Conservation (phyloP, 305 asterid species). For the Fraxinus floribunda region DNA sequence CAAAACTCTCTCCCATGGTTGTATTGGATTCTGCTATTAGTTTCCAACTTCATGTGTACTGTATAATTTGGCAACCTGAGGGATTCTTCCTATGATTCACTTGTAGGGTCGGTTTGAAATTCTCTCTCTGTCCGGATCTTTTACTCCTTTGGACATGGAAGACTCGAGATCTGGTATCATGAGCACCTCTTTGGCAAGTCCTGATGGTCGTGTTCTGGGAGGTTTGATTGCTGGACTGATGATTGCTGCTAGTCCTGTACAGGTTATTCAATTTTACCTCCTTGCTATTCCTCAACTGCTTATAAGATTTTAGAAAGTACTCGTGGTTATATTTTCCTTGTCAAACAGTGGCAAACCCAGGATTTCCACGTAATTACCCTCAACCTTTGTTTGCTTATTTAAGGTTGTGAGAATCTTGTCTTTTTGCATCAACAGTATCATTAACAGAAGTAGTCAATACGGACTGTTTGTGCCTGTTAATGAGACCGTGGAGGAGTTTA, state of each 20-base stretch:
- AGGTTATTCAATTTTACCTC: slow-evolving; percentile 16
- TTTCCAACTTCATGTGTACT: neutral
- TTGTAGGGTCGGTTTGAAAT: slow-evolving; percentile 76
- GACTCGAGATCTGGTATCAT: slow-evolving; percentile 63
- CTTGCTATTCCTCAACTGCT: neutral
- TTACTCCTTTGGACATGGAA: slow-evolving; percentile 56
- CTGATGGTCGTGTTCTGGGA: slow-evolving; percentile 84
- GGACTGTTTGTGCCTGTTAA: neutral
- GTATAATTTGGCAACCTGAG: neutral
- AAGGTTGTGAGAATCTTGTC: neutral
- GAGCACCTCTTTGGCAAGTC: slow-evolving; percentile 73
- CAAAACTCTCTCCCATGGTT: neutral
- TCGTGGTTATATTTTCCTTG: neutral
- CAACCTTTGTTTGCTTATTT: neutral
- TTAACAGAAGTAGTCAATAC: neutral
- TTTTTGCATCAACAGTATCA: neutral
- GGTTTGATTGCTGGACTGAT: slow-evolving; percentile 68
- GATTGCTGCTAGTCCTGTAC: slow-evolving; percentile 68
- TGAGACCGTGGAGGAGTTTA: neutral
- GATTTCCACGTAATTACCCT: neutral
- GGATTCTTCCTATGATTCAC: slow-evolving; percentile 14
- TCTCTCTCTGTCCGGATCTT: slow-evolving; percentile 74
- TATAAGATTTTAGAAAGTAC: neutral
- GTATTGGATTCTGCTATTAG: neutral
- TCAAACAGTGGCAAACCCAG: neutral